Percentiles rank a stretch among this genome's conserved stretches.
phyloP scores from a whole-genome alignment of 2,329 filamentous ascomycete genomes.

The Aureobasidium sp. region DNA sequence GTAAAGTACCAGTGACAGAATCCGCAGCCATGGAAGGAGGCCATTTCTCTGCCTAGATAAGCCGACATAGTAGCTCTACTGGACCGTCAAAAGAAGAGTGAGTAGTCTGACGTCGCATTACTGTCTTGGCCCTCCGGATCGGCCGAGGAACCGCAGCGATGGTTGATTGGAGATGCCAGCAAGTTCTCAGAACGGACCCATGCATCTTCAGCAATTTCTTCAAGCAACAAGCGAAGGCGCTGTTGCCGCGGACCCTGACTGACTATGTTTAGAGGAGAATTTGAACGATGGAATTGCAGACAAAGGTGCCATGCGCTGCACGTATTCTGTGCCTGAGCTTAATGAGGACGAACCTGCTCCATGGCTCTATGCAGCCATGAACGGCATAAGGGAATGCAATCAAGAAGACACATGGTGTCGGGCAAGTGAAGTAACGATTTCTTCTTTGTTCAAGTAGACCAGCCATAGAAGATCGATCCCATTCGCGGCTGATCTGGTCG shows the following conservation, averaged over 20 bases:
- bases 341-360: neutral
- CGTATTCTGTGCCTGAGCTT: neutral
- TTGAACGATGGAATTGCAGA: neutral
- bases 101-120: neutral
- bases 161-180: neutral
- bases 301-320: neutral
- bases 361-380: neutral
- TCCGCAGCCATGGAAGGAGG: neutral
- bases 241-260: too few species aligned
- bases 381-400: neutral
- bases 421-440: neutral
- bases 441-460: neutral
- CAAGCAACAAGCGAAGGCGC: neutral
- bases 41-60: neutral
- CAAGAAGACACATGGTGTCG: neutral
- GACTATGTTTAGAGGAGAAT: neutral
- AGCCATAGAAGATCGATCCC: too few species aligned
- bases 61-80: neutral
- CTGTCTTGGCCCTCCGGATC: neutral
- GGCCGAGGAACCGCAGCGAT: neutral
- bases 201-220: neutral
- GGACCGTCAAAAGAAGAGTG: neutral
- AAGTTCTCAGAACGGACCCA: neutral
- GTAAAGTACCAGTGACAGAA: neutral
- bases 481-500: neutral